A percentile compares a stretch with the other conserved stretches of the same genome.
These are phyloP conservation scores for Rehmannia glutinosa DNA, from an alignment of 257 asterid genomes.

Conservation along the genomic window DNA sequence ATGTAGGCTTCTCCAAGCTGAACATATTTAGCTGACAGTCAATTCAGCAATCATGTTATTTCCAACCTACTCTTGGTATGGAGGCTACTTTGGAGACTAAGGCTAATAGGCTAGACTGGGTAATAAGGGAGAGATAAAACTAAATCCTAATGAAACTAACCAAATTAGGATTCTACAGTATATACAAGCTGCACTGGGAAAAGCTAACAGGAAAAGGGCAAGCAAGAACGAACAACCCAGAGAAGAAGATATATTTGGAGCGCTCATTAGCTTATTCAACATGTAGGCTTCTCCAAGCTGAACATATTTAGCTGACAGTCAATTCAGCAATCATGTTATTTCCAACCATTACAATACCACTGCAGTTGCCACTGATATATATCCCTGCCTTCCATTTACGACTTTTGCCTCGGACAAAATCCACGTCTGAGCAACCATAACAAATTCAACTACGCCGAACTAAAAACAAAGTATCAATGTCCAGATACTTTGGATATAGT, in stretches of 20 bases:
- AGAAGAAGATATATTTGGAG: neutral
- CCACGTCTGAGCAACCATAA: neutral
- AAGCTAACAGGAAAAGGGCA: too few species aligned
- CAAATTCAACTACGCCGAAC: neutral
- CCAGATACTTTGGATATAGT: neutral
- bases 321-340: too few species aligned
- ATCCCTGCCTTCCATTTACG: too few species aligned
- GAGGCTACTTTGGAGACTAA: neutral
- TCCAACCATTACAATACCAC: too few species aligned
- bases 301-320: neutral
- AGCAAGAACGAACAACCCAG: neutral
- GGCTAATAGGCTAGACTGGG: too few species aligned
- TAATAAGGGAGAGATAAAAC: too few species aligned
- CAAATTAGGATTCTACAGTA: constrained; percentile 22
- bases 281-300: constrained; percentile 8
- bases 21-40: neutral
- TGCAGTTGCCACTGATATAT: too few species aligned
- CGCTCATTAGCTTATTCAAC: constrained; percentile 1
- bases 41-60: too few species aligned
- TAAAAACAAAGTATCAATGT: too few species aligned
- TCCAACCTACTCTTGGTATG: constrained; percentile 4
- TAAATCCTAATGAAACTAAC: neutral
- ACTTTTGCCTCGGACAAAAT: too few species aligned
- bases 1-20: constrained; percentile 8
- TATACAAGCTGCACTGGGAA: constrained; percentile 40